Base-by-base conservation (phyloP, 257 asterid species). In the Penstemon eatonii region DNA sequence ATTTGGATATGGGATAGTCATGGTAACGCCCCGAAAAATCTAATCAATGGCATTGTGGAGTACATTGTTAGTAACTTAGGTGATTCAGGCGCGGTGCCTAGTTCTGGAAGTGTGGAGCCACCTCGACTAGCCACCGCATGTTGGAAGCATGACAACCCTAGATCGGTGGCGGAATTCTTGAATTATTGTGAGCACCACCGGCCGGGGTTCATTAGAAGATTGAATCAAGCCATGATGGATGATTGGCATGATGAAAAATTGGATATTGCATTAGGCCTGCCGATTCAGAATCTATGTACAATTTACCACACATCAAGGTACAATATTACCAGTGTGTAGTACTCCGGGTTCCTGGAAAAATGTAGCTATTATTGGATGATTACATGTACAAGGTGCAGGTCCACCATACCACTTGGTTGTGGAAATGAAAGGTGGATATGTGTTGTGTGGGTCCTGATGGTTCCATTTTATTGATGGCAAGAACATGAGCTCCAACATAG, bases 1-100 rank as follows among this genome's bases (percentile, higher is more conserved):
- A 56, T 84, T 9, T 89, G 93, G 97, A 33, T 87, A 13, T 82
- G 91, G 89, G 85, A 81, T 37, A 87, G 83, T 37, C 65, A 43
- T 41, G 83, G 83, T 13, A 67, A 65, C 4, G 74, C 82, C 12
- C 92, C 95, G 0, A 8, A 41, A 8, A 68, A 15, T 54, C 71
- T 86, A 25, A 58, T 85, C n/a, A 66, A 85, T 46, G 95, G 95
- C 55, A 76, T 90, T 41, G 81, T 78, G 19, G 86, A 86, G 45
- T 88, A 80, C 43, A 54, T 83, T n/a, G 39, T 63, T 12, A 56
- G 57, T 19, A 5, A 19, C 7, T 44, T 75, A 10, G 66, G 59
- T 45, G 47, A 37, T 55, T 19, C 49, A 0, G 3, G n/a, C 3
- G 3, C 7, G 0, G 1, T 0, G 6, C 13, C 1, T n/a, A 18